Evolutionary conservation across 2,329 filamentous ascomycete genomes (phyloP).

Genomic region (Exophiala aquamarina): DNA sequence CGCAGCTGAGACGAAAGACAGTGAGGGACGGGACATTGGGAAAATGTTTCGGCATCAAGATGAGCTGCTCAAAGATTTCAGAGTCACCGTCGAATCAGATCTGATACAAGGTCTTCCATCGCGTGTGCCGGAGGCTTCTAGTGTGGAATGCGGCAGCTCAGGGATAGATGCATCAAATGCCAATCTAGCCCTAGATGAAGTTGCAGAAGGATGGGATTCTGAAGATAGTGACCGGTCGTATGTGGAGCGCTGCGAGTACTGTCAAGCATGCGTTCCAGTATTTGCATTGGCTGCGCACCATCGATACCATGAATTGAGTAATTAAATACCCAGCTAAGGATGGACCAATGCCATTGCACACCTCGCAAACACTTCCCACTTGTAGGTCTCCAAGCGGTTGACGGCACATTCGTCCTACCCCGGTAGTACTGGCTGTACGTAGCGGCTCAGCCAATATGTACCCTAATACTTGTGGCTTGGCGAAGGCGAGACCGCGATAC

Average conservation of each 20-base stretch:
- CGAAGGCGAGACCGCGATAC: no score
- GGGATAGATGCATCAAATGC: background rate
- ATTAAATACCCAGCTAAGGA: constrained; percentile 3
- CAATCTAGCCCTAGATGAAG: background rate
- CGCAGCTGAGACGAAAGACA: constrained; percentile 52
- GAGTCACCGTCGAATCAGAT: constrained; percentile 35
- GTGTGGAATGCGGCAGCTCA: background rate
- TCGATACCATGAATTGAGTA: constrained; percentile 22
- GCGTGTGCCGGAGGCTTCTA: background rate
- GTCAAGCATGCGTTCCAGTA: constrained; percentile 21
- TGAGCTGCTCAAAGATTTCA: constrained; percentile 67
- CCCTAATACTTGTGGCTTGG: no score
- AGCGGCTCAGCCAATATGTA: no score
- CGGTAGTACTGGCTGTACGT: no score
- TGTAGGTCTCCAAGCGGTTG: no score
- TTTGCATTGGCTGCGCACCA: constrained; percentile 25
- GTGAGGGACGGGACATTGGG: constrained; percentile 72
- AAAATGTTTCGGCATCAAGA: constrained; percentile 80
- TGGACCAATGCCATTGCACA: background rate
- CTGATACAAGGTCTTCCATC: background rate
- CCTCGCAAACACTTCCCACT: background rate
- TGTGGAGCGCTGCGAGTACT: constrained; percentile 21
- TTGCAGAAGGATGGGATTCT: constrained; percentile 21
- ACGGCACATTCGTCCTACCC: no score
- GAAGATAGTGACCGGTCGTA: constrained; percentile 15